Evolutionary conservation across 352 stramenopile genomes (phyloP).

Genomic region (Hyaloperonospora arabidopsidis): DNA sequence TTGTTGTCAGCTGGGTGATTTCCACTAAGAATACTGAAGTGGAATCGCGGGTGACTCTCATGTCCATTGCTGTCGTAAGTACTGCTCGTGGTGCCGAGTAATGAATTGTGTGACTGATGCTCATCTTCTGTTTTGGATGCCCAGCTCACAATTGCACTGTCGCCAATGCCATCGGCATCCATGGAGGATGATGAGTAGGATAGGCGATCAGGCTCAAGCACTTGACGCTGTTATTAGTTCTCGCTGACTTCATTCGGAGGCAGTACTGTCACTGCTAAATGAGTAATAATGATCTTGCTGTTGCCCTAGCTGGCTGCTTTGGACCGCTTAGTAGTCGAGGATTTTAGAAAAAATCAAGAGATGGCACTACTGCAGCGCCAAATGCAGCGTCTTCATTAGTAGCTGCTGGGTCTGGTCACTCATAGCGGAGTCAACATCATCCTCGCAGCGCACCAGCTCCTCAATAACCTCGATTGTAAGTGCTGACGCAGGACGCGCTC

Average conservation of each 20-base stretch:
- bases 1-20: conserved; percentile 37
- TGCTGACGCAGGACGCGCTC: conserved; percentile 11
- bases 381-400: conserved; percentile 65
- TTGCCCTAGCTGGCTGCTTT: conserved; percentile 12
- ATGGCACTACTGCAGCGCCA: conserved; percentile 33
- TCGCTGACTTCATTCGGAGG: conserved; percentile 23
- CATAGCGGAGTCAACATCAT: conserved; percentile 37
- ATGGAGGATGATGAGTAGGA: conserved; percentile 46
- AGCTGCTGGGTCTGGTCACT: conserved; percentile 49
- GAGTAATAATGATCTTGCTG: conserved; percentile 23
- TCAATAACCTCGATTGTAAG: conserved; percentile 62
- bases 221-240: conserved; percentile 30
- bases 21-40: conserved; percentile 44
- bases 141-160: conserved; percentile 60
- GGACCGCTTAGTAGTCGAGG: conserved; percentile 7
- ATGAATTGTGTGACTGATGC: too few relatives aligned
- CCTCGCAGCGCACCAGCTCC: conserved; percentile 51
- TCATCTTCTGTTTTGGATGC: conserved; percentile 5
- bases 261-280: conserved; percentile 25
- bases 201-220: conserved; percentile 13
- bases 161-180: conserved; percentile 42
- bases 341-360: conserved; percentile 8
- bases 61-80: conserved; percentile 65
- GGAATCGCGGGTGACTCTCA: conserved; percentile 62
- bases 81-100: not conserved